phyloP scores from a whole-genome alignment of 805 yeast species.

The Zygosaccharomyces rouxii region DNA sequence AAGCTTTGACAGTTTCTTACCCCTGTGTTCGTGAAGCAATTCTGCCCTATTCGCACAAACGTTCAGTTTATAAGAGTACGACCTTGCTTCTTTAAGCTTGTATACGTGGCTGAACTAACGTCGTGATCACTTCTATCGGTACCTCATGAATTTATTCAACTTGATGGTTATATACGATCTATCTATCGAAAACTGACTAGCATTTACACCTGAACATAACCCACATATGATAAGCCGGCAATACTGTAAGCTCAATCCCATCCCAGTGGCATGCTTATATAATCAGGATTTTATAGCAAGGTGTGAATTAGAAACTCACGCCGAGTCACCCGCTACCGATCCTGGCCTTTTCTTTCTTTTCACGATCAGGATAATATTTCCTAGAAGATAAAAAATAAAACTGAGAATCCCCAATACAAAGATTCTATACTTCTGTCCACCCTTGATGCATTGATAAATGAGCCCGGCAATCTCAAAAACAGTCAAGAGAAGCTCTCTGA shows the following conservation, averaged over 20 bases:
- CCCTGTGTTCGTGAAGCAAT: slow-evolving; percentile 34
- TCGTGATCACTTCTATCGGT: no score
- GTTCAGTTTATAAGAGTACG: slow-evolving; percentile 11
- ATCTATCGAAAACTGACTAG: no score
- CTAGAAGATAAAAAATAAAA: not conserved
- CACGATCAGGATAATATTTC: not conserved
- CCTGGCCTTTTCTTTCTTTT: not conserved
- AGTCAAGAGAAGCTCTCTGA: not conserved
- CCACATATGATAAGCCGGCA: no score
- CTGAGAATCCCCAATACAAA: not conserved
- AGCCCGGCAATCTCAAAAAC: not conserved
- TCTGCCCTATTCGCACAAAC: slow-evolving; percentile 8
- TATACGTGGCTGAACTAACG: not conserved
- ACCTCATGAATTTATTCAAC: no score
- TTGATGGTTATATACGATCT: no score
- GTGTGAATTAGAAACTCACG: not conserved
- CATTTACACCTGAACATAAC: no score
- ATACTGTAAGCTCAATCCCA: not conserved
- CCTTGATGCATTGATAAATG: not conserved
- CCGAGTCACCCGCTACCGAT: not conserved
- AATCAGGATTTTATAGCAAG: not conserved
- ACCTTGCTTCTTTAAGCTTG: slow-evolving; percentile 3
- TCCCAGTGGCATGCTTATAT: not conserved
- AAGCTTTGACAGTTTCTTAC: slow-evolving; percentile 42
- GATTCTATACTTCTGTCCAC: not conserved